phyloP scores from a whole-genome alignment of 768 basidiomycete species.

The Cantharellus cinnabarinus region DNA sequence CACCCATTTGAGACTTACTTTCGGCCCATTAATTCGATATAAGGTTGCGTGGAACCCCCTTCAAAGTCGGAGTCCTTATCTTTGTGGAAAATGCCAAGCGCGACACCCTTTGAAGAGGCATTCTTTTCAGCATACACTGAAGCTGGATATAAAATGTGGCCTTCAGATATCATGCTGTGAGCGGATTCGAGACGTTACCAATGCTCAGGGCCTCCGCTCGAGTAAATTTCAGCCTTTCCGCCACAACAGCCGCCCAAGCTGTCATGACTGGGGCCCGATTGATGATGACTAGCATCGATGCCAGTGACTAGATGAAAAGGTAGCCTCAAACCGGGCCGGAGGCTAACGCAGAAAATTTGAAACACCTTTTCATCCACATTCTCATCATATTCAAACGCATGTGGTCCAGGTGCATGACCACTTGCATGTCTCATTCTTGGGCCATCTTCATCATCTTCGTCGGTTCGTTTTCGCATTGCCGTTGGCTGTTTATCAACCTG shows the following conservation, averaged over 20 bases:
- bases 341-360: too few relatives aligned
- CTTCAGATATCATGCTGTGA: not conserved
- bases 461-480: constrained; percentile 16
- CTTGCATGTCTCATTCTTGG: constrained; percentile 18
- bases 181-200: constrained; percentile 25
- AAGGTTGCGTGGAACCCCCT: constrained; percentile 52
- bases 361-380: constrained; percentile 46
- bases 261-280: constrained; percentile 93
- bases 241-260: constrained; percentile 77
- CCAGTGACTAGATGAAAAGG: constrained; percentile 29
- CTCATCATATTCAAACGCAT: constrained; percentile 42
- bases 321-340: not conserved
- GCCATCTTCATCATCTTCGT: constrained; percentile 36
- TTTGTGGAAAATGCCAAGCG: constrained; percentile 35
- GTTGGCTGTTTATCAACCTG: too few relatives aligned
- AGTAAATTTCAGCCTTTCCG: constrained; percentile 69
- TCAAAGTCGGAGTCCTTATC: constrained; percentile 34
- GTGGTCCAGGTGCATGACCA: not conserved
- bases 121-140: constrained; percentile 90
- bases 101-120: constrained; percentile 60
- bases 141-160: constrained; percentile 24
- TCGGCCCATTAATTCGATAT: constrained; percentile 64
- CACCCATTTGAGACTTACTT: constrained; percentile 22
- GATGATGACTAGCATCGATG: constrained; percentile 38
- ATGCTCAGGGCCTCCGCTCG: constrained; percentile 83